These are phyloP conservation scores for Dichomitus squalens DNA, from an alignment of 1,284 basidiomycete genomes.

Conservation along the genomic window DNA sequence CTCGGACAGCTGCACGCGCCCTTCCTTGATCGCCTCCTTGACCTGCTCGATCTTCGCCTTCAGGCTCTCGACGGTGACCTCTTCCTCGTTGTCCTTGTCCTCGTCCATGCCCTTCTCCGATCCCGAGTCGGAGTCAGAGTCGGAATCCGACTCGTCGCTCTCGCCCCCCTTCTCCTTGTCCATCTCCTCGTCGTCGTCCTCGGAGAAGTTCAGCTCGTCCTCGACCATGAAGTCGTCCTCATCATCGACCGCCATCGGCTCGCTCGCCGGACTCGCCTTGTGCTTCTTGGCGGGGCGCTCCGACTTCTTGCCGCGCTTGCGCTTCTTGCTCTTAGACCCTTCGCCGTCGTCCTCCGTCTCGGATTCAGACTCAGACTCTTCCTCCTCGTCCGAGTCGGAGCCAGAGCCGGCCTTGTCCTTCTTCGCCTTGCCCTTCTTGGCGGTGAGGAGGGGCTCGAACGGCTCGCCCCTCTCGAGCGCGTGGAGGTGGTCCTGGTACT, in stretches of 20 bases:
- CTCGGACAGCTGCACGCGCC: conserved; percentile 40
- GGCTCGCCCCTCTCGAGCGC: conserved; percentile 48
- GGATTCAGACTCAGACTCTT: conserved; percentile 10
- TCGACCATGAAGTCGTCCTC: conserved; percentile 31
- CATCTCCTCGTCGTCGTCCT: conserved; percentile 28
- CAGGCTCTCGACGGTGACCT: conserved; percentile 48
- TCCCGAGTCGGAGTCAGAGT: conserved; percentile 11
- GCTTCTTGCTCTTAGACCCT: conserved; percentile 43
- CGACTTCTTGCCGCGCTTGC: conserved; percentile 46
- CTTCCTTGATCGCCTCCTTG: conserved; percentile 43
- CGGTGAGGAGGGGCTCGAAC: conserved; percentile 46
- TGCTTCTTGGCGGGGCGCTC: conserved; percentile 46
- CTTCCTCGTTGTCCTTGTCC: conserved; percentile 36
- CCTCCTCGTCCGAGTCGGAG: conserved; percentile 3
- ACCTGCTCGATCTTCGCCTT: conserved; percentile 46
- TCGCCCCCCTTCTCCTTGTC: conserved; percentile 23
- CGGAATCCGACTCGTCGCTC: conserved; percentile 22
- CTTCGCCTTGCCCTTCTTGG: conserved; percentile 28
- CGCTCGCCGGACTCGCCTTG: conserved; percentile 30
- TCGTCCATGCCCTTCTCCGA: conserved; percentile 26
- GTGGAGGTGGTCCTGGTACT: conserved; percentile 49
- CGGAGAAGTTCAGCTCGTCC: conserved; percentile 29
- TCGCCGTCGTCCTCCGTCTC: conserved; percentile 11
- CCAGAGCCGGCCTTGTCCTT: conserved; percentile 8
- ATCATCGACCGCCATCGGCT: conserved; percentile 30